Evolutionary conservation across 352 stramenopile genomes (phyloP).

Genomic region (Blastocystis sp.): DNA sequence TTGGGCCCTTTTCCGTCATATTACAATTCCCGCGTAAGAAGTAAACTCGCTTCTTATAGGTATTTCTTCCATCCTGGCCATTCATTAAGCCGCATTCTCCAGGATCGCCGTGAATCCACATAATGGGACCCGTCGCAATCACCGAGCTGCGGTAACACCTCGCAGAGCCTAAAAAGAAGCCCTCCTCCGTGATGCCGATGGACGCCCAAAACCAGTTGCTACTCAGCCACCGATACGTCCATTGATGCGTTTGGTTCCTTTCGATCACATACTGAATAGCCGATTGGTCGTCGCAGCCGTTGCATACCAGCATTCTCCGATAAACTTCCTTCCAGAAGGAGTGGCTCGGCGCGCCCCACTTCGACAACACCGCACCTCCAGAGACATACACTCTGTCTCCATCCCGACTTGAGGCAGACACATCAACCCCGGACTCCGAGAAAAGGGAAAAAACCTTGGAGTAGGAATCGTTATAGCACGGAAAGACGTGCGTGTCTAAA

Average conservation of each 20-base stretch:
- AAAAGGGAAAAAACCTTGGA: not conserved
- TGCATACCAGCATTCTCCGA: not conserved
- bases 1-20: not conserved
- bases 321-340: not conserved
- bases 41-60: not conserved
- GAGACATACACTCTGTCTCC: not conserved
- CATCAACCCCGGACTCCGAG: not conserved
- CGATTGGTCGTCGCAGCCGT: not conserved
- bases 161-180: not conserved
- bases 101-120: slow-evolving; percentile 2
- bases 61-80: not conserved
- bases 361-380: not conserved
- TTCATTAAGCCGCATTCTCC: not conserved
- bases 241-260: not conserved
- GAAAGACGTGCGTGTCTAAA: slow-evolving; percentile 5
- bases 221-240: not conserved
- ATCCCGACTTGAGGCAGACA: not conserved
- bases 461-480: not conserved
- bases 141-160: slow-evolving; percentile 2
- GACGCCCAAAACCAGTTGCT: slow-evolving; percentile 31
- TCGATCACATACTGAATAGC: not conserved
- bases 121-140: not conserved
- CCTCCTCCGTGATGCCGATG: not conserved
- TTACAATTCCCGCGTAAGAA: not conserved
- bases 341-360: not conserved